Percentiles rank a stretch among this genome's conserved stretches.
Evolutionary conservation across 768 basidiomycete genomes (phyloP).

Genomic region (Termitomyces sp.): DNA sequence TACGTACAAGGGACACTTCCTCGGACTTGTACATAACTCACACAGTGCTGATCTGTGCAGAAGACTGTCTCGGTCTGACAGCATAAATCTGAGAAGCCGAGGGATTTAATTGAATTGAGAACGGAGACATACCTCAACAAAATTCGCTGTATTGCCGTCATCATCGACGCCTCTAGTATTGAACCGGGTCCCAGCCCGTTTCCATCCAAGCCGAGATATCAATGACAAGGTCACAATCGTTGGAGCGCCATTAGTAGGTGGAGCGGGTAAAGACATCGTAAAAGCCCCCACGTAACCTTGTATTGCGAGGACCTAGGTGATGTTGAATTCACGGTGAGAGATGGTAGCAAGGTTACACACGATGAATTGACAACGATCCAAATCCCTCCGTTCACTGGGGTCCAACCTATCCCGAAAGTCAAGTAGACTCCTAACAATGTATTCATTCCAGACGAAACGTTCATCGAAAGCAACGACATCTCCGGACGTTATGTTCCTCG

Average conservation of each 20-base stretch:
- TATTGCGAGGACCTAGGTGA: slow-evolving; percentile 70
- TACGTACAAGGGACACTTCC: slow-evolving; percentile 91
- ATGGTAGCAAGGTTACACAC: slow-evolving; percentile 37
- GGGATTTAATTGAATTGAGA: slow-evolving; percentile 1
- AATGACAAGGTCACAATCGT: slow-evolving; percentile 70
- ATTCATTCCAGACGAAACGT: slow-evolving; percentile 94
- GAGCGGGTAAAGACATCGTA: slow-evolving; percentile 70
- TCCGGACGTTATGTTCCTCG: slow-evolving; percentile 36
- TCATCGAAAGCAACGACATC: slow-evolving; percentile 69
- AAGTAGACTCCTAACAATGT: slow-evolving; percentile 78
- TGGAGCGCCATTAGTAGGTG: slow-evolving; percentile 68
- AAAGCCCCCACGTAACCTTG: slow-evolving; percentile 91
- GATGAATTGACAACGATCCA: slow-evolving; percentile 83
- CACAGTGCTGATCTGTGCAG: slow-evolving; percentile 78
- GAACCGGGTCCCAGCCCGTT: slow-evolving; percentile 94
- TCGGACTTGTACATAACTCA: slow-evolving; percentile 91
- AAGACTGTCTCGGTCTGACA: slow-evolving; percentile 84
- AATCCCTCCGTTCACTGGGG: slow-evolving; percentile 54
- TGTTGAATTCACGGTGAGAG: slow-evolving; percentile 4
- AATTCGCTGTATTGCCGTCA: slow-evolving; percentile 91
- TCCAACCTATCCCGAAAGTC: slow-evolving; percentile 84
- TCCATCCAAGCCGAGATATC: slow-evolving; percentile 88
- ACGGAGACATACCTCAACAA: slow-evolving; percentile 70
- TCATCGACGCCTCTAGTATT: slow-evolving; percentile 96
- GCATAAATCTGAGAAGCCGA: slow-evolving; percentile 11